phyloP scores from a whole-genome alignment of 306 rosid species.

The Hippophae tibetana region DNA sequence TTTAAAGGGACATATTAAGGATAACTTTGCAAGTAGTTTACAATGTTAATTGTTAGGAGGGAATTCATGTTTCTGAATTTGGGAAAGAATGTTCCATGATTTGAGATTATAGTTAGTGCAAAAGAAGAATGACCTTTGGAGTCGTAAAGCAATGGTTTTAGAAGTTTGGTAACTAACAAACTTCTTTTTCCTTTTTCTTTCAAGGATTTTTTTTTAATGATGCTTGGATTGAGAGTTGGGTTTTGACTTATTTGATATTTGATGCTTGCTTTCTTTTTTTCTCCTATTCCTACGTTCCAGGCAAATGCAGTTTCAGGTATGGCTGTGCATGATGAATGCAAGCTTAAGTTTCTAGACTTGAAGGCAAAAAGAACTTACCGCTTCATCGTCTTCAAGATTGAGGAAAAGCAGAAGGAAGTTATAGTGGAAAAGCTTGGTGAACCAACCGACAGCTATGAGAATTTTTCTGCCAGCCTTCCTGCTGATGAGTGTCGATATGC shows the following conservation, averaged over 20 bases:
- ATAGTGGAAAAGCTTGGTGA: slow-evolving; percentile 41
- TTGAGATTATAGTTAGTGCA: too few species aligned
- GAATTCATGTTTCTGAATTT: too few species aligned
- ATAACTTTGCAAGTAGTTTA: too few species aligned
- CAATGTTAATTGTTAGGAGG: too few species aligned
- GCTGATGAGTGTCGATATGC: slow-evolving; percentile 47
- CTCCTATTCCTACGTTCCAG: slow-evolving; percentile 6
- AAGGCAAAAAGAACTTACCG: slow-evolving; percentile 48
- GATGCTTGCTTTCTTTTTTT: not conserved
- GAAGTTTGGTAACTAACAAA: too few species aligned
- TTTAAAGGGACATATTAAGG: too few species aligned
- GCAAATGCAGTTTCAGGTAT: slow-evolving; percentile 51
- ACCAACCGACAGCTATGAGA: slow-evolving; percentile 35
- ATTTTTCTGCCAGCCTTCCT: slow-evolving; percentile 37
- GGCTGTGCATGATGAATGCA: slow-evolving; percentile 51
- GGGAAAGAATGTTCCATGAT: too few species aligned
- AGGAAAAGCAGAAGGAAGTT: slow-evolving; percentile 40
- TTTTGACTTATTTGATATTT: slow-evolving; percentile 3
- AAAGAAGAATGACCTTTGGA: too few species aligned
- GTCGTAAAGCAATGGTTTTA: too few species aligned
- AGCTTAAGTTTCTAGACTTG: slow-evolving; percentile 38
- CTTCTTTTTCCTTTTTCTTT: too few species aligned
- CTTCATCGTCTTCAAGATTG: slow-evolving; percentile 40
- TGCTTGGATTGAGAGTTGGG: not conserved
- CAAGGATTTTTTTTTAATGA: not conserved